phyloP scores from a whole-genome alignment of 2,329 filamentous ascomycete genomes.

The Fusarium sp. region DNA sequence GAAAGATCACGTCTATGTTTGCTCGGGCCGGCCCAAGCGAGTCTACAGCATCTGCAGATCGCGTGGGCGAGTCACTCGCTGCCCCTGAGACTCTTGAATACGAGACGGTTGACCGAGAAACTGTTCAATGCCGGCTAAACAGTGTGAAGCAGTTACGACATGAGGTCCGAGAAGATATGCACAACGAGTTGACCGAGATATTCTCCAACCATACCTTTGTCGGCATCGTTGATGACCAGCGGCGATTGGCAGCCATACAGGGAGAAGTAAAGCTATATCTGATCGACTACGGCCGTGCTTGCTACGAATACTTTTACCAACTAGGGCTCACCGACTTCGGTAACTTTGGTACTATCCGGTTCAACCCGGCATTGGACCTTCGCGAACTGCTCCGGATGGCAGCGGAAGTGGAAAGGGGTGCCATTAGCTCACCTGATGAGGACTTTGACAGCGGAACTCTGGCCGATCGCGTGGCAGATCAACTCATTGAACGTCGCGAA shows the following conservation, averaged over 20 bases:
- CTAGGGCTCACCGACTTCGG: slow-evolving; percentile 94
- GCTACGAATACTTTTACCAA: slow-evolving; percentile 95
- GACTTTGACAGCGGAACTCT: slow-evolving; percentile 79
- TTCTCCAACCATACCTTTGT: slow-evolving; percentile 94
- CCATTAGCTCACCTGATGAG: slow-evolving; percentile 59
- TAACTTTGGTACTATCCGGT: slow-evolving; percentile 89
- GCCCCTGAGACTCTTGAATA: slow-evolving; percentile 75
- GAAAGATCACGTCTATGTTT: slow-evolving; percentile 98
- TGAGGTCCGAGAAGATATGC: slow-evolving; percentile 84
- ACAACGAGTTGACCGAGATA: slow-evolving; percentile 88
- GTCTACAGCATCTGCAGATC: slow-evolving; percentile 34
- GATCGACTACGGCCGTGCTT: slow-evolving; percentile 90
- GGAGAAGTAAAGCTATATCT: slow-evolving; percentile 93
- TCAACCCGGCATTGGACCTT: slow-evolving; percentile 82
- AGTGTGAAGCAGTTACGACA: slow-evolving; percentile 89
- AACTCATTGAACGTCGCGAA: slow-evolving; percentile 82
- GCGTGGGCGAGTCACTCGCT: slow-evolving; percentile 55
- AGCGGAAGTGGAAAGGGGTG: slow-evolving; percentile 77
- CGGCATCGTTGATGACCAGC: slow-evolving; percentile 88
- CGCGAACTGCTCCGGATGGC: slow-evolving; percentile 80
- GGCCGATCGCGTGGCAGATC: slow-evolving; percentile 74
- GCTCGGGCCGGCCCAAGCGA: slow-evolving; percentile 62
- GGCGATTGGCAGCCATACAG: slow-evolving; percentile 93
- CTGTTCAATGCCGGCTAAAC: slow-evolving; percentile 80
- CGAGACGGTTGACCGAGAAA: slow-evolving; percentile 78